A percentile compares a stretch with the other conserved stretches of the same genome.
Evolutionary conservation across 2,329 filamentous ascomycete genomes (phyloP).

Genomic region (Aspergillus neotritici): DNA sequence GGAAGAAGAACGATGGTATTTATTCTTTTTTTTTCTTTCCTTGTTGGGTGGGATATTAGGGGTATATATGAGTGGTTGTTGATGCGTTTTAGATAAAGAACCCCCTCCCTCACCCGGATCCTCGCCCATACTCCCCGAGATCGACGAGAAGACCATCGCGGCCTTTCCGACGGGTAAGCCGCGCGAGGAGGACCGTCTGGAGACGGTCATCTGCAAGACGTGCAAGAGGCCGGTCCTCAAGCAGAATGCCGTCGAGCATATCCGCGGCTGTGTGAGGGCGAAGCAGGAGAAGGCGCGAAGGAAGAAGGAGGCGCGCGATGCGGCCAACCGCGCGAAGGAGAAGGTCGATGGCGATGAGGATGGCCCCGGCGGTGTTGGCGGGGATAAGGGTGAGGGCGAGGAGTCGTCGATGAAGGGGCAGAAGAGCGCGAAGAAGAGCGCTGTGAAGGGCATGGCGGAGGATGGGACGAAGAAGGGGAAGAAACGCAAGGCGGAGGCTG

Average conservation of each 20-base stretch:
- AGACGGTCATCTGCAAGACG: conserved; percentile 82
- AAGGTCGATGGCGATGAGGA: conserved; percentile 44
- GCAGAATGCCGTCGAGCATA: conserved; percentile 69
- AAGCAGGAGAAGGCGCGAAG: conserved; percentile 77
- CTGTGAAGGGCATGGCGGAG: conserved; percentile 46
- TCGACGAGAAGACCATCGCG: conserved; percentile 70
- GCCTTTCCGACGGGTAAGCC: conserved; percentile 78
- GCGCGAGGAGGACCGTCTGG: conserved; percentile 72
- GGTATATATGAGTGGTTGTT: neutral
- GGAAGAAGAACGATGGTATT: conserved; percentile 33
- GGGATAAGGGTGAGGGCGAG: conserved; percentile 31
- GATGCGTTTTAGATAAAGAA: conserved; percentile 3
- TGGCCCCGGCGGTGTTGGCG: conserved; percentile 16
- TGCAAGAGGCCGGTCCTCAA: conserved; percentile 85
- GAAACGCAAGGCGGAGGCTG: conserved; percentile 69
- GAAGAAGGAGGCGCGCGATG: conserved; percentile 69
- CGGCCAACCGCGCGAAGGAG: conserved; percentile 57
- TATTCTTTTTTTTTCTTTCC: neutral
- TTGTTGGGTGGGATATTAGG: neutral
- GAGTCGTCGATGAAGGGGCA: conserved; percentile 48
- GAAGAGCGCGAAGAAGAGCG: conserved; percentile 62
- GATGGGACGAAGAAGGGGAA: conserved; percentile 61
- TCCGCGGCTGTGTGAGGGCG: conserved; percentile 73
- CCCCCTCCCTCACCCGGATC: conserved; percentile 30
- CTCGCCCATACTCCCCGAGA: conserved; percentile 45